Evolutionary conservation across 2,329 filamentous ascomycete genomes (phyloP), one percentile per base, ranked within the genome.

Genomic region (Colletotrichum coccodes): DNA sequence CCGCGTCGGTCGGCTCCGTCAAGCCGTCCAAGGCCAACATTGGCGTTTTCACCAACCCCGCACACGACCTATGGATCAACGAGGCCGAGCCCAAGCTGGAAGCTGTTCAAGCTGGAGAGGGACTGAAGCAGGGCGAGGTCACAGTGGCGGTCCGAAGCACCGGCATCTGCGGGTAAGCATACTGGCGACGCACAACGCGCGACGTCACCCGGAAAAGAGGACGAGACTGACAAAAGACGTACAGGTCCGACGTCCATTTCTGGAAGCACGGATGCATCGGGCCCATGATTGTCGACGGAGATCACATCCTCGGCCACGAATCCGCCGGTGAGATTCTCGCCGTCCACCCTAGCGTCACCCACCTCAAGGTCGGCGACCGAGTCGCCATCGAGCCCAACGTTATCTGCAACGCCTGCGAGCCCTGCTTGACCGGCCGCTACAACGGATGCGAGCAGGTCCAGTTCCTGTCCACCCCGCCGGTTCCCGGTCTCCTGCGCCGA

Each of bases 181-280:
- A 28, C 18, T 52, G 14, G 30, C 23, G 42, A 16, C 28, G 32
- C 14, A 44, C 16, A 18, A 34, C 14, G 49, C n/a, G n/a, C 46
- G 4, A 32, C 23, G 32, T 53, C 11, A 16, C 12, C 36, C 23
- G 12, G 2, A 44, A 9, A 7, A 53, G 28, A 64, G 58, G 60
- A 40, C 21, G 42, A 42, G 64, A 76, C 70, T 72, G n/a, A 69
- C 47, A n/a, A 44, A 12, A 52, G 44, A 54, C 32, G 21, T 11
- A 59, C 75, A 95, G 93, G 66, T 97, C 94, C 70, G 95, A 98
- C 81, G 91, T 98, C 64, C 95, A 98, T 83, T 98, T 98, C 85
- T 98, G 95, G 95, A 94, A 97, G 79, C 92, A 92, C 57, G 95
- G 95, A 73, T 93, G 93, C 84, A 98, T 98, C 78, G 95, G 95